These are phyloP conservation scores for Trypanosomatidae sp. DNA, from an alignment of 208 protist species.

Conservation along the genomic window DNA sequence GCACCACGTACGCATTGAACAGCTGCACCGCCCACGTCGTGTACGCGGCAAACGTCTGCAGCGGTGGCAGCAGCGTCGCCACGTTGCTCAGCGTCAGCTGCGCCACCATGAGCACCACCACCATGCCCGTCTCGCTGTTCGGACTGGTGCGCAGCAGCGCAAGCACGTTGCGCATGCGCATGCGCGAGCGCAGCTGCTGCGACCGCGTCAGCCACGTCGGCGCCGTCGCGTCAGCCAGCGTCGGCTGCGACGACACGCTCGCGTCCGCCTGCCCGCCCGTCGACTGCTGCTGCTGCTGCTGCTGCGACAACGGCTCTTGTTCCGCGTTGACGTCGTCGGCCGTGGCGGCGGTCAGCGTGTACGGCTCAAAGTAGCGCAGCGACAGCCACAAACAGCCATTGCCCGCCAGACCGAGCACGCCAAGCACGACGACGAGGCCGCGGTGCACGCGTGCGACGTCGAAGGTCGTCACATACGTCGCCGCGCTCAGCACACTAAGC, in stretches of 20 bases:
- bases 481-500: constrained; percentile 7
- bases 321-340: no score
- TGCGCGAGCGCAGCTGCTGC: neutral
- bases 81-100: constrained; percentile 19
- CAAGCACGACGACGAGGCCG: constrained; percentile 25
- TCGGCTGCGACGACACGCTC: neutral
- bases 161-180: no score
- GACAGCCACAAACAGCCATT: constrained; percentile 40
- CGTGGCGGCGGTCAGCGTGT: no score
- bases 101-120: constrained; percentile 20
- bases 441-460: constrained; percentile 8
- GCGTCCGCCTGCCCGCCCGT: constrained; percentile 1
- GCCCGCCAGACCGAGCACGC: constrained; percentile 20
- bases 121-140: constrained; percentile 44
- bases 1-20: constrained; percentile 21
- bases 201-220: neutral
- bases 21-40: constrained; percentile 28
- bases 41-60: constrained; percentile 6
- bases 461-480: constrained; percentile 17
- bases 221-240: neutral
- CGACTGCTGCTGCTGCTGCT: no score
- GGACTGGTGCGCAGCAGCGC: constrained; percentile 21
- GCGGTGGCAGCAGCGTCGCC: constrained; percentile 7
- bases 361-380: constrained; percentile 32
- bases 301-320: no score